Evolutionary conservation across 1,139 yeast species (phyloP).

Genomic region (Blastobotrys aristatus): DNA sequence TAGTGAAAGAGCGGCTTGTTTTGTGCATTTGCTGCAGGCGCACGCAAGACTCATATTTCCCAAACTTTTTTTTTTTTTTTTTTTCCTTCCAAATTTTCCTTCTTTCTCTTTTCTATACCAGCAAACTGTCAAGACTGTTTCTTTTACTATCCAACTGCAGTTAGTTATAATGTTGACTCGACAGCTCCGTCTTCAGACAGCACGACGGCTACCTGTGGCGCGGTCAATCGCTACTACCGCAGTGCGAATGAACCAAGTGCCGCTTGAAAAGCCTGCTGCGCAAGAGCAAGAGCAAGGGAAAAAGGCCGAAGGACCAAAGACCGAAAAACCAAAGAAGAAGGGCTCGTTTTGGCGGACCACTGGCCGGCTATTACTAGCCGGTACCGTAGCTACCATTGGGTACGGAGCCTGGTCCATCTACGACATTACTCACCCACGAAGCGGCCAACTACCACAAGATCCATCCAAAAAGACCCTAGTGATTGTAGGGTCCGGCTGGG

Average conservation of each 20-base stretch:
- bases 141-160: not conserved
- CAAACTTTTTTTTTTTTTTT: too few relatives aligned
- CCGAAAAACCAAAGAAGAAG: not conserved
- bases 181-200: not conserved
- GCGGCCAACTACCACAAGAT: conserved; percentile 36
- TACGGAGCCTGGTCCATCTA: conserved; percentile 35
- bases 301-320: not conserved
- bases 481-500: conserved; percentile 94
- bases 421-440: conserved; percentile 35
- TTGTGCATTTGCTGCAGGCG: too few relatives aligned
- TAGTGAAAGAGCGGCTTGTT: too few relatives aligned
- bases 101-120: not conserved
- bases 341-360: conserved; percentile 8
- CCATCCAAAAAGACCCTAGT: conserved; percentile 81
- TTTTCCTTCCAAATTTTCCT: not conserved
- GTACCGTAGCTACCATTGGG: conserved; percentile 31
- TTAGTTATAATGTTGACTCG: not conserved
- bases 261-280: not conserved
- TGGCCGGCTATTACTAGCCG: conserved; percentile 33
- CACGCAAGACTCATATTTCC: too few relatives aligned
- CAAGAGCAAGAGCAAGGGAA: not conserved
- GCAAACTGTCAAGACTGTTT: not conserved
- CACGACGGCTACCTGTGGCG: not conserved
- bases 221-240: not conserved
- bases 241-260: not conserved